Conservation (phyloP, 2,329 filamentous ascomycete species). For the Hymenoscyphus occultus region DNA sequence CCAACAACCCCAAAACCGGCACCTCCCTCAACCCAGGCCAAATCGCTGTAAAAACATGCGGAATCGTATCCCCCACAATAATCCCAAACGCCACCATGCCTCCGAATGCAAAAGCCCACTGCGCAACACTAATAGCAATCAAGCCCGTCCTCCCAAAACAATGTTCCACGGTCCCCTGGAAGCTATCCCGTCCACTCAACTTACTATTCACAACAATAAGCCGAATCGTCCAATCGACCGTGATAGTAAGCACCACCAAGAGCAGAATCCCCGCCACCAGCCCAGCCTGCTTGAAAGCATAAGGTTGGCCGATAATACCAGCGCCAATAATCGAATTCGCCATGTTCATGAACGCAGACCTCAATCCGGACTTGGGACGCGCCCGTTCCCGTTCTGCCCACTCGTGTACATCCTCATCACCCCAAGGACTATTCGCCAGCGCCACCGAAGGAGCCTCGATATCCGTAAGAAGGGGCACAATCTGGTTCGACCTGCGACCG, state of each 20-base stretch:
- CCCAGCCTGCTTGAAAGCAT: slow-evolving; percentile 91
- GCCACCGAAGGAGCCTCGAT: slow-evolving; percentile 80
- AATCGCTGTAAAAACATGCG: slow-evolving; percentile 78
- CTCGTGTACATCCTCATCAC: slow-evolving; percentile 42
- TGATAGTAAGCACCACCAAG: slow-evolving; percentile 73
- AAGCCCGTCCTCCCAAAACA: slow-evolving; percentile 89
- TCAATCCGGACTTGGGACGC: slow-evolving; percentile 80
- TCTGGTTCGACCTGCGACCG: slow-evolving; percentile 29
- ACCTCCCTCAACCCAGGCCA: slow-evolving; percentile 72
- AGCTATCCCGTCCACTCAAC: slow-evolving; percentile 87
- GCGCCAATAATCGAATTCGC: slow-evolving; percentile 94
- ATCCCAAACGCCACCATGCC: slow-evolving; percentile 98
- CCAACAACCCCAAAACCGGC: slow-evolving; percentile 77
- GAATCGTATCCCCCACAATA: slow-evolving; percentile 95
- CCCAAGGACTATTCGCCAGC: slow-evolving; percentile 47
- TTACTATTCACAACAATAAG: slow-evolving; percentile 98
- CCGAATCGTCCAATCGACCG: slow-evolving; percentile 96
- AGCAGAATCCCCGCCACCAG: slow-evolving; percentile 76
- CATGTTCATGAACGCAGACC: slow-evolving; percentile 98
- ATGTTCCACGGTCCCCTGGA: slow-evolving; percentile 92
- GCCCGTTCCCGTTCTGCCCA: slow-evolving; percentile 53
- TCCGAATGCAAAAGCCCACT: slow-evolving; percentile 98
- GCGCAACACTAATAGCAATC: slow-evolving; percentile 82
- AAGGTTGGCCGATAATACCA: slow-evolving; percentile 80
- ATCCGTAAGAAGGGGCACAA: slow-evolving; percentile 68